These are phyloP conservation scores for Lomentospora prolificans DNA, from an alignment of 2,329 filamentous ascomycete species.

Conservation along the genomic window DNA sequence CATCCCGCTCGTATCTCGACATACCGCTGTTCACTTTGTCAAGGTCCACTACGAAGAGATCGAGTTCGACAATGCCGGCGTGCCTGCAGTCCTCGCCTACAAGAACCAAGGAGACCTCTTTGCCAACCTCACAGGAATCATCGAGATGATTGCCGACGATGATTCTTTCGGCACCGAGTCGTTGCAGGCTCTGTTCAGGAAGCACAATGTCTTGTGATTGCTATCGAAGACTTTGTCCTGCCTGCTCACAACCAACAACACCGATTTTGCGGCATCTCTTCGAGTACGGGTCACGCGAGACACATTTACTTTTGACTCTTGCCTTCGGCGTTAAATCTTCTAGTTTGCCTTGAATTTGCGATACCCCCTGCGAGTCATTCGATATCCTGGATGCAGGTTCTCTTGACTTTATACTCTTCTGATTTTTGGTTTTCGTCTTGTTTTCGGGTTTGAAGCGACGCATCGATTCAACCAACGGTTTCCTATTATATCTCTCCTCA, in stretches of 20 bases:
- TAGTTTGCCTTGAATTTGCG: constrained; percentile 5
- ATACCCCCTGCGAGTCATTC: not conserved
- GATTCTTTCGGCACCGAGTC: constrained; percentile 46
- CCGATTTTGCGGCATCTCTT: too few relatives aligned
- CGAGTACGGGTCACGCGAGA: too few relatives aligned
- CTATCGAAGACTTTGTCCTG: not conserved
- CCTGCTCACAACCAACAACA: too few relatives aligned
- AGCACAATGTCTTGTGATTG: constrained; percentile 40
- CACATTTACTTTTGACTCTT: too few relatives aligned
- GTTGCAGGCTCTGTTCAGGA: constrained; percentile 41
- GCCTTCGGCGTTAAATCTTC: too few relatives aligned
- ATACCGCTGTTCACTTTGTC: constrained; percentile 72
- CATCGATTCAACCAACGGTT: not conserved
- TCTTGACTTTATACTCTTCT: not conserved
- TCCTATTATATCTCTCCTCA: not conserved
- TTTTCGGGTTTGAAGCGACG: not conserved
- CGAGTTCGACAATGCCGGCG: constrained; percentile 81
- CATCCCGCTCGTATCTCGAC: constrained; percentile 58
- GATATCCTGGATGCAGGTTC: not conserved
- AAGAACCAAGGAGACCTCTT: constrained; percentile 80
- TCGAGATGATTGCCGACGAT: constrained; percentile 72
- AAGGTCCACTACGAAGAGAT: constrained; percentile 87
- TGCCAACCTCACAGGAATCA: constrained; percentile 76
- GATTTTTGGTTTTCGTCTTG: not conserved
- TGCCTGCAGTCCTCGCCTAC: constrained; percentile 85